Conservation (phyloP, 2,329 filamentous ascomycete species). For the Daldinia eschscholtzii region DNA sequence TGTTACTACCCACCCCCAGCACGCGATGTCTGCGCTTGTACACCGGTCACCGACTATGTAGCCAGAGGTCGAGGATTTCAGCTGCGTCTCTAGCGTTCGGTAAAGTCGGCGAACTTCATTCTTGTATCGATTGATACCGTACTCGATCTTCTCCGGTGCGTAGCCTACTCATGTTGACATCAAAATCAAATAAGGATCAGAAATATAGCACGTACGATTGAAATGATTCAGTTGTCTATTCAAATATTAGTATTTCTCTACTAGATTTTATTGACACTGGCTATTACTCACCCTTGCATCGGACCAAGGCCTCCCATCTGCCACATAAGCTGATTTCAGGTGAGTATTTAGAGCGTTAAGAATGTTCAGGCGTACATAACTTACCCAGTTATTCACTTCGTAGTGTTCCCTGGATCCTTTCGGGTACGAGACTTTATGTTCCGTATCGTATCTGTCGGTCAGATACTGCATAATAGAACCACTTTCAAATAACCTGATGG, state of each 20-base stretch:
- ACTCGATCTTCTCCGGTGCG: conserved; percentile 84
- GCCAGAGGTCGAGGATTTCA: conserved; percentile 67
- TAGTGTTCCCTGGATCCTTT: conserved; percentile 78
- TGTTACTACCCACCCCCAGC: conserved; percentile 80
- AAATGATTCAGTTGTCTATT: conserved; percentile 84
- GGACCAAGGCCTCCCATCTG: conserved; percentile 85
- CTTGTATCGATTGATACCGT: conserved; percentile 83
- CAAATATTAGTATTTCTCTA: conserved; percentile 26
- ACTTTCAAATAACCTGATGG: conserved; percentile 84
- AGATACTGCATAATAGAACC: conserved; percentile 89
- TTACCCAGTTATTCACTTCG: conserved; percentile 82
- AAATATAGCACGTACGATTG: conserved; percentile 61
- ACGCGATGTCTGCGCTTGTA: conserved; percentile 83
- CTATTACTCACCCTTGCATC: conserved; percentile 72
- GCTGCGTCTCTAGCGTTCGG: conserved; percentile 78
- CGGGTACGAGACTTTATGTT: conserved; percentile 86
- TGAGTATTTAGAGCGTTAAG: conserved; percentile 29
- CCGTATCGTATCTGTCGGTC: conserved; percentile 82
- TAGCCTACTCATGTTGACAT: conserved; percentile 63
- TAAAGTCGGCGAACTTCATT: conserved; percentile 90
- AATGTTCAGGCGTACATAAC: conserved; percentile 38
- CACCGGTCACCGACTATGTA: conserved; percentile 76
- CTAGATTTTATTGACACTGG: neutral
- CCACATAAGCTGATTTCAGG: conserved; percentile 68
- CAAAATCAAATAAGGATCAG: neutral